phyloP scores from a whole-genome alignment of 2,329 filamentous ascomycete species.

The Leptographium galeiforme region DNA sequence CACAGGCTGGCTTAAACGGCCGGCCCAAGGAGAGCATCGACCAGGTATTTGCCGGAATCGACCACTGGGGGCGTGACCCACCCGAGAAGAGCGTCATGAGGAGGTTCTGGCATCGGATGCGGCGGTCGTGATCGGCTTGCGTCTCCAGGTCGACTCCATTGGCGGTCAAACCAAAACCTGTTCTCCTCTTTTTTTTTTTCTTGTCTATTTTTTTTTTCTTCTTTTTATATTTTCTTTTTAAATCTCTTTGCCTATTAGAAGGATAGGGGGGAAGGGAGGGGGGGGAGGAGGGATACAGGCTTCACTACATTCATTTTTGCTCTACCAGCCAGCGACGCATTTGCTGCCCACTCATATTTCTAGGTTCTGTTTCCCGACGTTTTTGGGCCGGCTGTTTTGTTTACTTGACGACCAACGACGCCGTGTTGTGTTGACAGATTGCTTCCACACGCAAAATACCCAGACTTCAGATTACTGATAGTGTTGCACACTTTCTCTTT shows the following conservation, averaged over 20 bases:
- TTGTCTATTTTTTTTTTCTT: background rate
- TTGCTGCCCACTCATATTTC: background rate
- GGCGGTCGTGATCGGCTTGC: slow-evolving; percentile 22
- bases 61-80: slow-evolving; percentile 32
- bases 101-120: slow-evolving; percentile 50
- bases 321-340: slow-evolving; percentile 3
- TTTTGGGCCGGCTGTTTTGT: background rate
- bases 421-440: background rate
- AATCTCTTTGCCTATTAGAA: background rate
- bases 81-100: slow-evolving; percentile 44
- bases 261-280: no score
- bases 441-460: no score
- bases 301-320: background rate
- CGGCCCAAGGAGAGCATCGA: slow-evolving; percentile 40
- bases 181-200: background rate
- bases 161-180: background rate
- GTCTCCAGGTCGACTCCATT: background rate
- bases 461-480: no score
- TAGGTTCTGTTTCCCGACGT: background rate
- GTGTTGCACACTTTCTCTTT: no score
- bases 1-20: slow-evolving; percentile 18
- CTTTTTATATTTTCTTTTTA: background rate
- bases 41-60: slow-evolving; percentile 37
- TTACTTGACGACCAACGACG: background rate
- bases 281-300: background rate